Evolutionary conservation across 768 basidiomycete species (phyloP), one percentile per base, ranked within the genome.

Genomic region (Polyporus arcularius): DNA sequence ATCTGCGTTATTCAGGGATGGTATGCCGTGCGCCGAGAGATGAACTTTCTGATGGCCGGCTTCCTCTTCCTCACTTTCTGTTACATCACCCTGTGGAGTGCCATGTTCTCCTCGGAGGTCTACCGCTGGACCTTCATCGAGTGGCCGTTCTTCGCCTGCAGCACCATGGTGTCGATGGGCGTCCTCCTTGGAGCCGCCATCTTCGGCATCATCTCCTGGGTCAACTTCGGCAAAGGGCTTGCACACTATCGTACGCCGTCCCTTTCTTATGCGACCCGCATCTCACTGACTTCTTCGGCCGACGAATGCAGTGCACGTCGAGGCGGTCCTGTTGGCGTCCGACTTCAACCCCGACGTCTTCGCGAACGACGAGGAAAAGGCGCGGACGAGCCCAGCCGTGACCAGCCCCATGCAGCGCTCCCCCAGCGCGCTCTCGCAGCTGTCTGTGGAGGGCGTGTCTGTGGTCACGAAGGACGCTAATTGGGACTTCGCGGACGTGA

Each of bases 171-270:
- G 7, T 82, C 84, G 0, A 76, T 83, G 63, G 14, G 71, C 39
- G 51, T 73, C 10, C 61, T 74, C 31, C 14, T 72, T 46, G 73
- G 76, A 18, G 81, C 77, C 50, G 72, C 78, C 42, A 68, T 78
- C 31, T 74, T 86, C 14, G 83, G 80, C 8, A 64, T 79, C 53
- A 68, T 83, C 28, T 86, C 83, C 65, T 74, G 80, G 63, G 61
- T 76, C 16, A 81, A 84, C 64, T 87, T 86, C 64, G 80, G 74
- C 51, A 77, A 80, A 60, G 86, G 86, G 0, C 75, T 86, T 12
- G 76, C 77, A 0, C 74, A 86, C 56, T 87, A 85, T 65, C 70
- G 85, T 87, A 65, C 61, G 84, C 75, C 75, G 4, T 32, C 30
- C 51, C 10, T 12, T 35, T 9, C 18, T 8, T 21, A 21, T 18